These are phyloP conservation scores for Rhizodiscina lignyota DNA, from an alignment of 495 filamentous ascomycete genomes.

Conservation along the genomic window DNA sequence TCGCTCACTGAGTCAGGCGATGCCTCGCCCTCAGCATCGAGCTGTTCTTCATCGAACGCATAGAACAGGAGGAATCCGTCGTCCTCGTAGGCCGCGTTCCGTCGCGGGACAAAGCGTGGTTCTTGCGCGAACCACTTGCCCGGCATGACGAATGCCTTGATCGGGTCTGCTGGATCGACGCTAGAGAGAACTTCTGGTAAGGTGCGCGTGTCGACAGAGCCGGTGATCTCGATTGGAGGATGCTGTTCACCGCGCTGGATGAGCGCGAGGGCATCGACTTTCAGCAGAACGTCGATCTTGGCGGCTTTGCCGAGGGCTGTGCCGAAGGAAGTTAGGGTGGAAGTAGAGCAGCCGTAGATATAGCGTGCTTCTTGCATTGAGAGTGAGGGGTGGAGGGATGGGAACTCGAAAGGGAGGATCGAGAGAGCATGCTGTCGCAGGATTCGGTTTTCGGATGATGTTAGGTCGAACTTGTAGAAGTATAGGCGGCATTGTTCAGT, in stretches of 20 bases:
- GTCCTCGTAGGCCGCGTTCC: conserved; percentile 27
- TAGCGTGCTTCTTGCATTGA: conserved; percentile 36
- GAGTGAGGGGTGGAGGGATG: conserved; percentile 29
- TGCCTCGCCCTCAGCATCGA: conserved; percentile 28
- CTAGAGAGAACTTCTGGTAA: conserved; percentile 27
- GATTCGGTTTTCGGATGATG: not conserved
- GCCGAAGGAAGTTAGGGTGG: conserved; percentile 28
- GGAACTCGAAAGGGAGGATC: conserved; percentile 47
- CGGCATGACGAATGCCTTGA: conserved; percentile 40
- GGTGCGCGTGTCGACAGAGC: conserved; percentile 35
- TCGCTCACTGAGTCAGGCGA: conserved; percentile 28
- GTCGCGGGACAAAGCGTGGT: conserved; percentile 40
- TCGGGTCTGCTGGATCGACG: conserved; percentile 30
- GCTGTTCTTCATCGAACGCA: conserved; percentile 40
- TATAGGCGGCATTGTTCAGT: conserved; percentile 52
- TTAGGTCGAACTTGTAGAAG: conserved; percentile 40
- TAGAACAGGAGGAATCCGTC: conserved; percentile 46
- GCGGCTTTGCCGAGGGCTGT: conserved; percentile 34
- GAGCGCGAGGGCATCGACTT: conserved; percentile 33
- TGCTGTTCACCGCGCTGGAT: conserved; percentile 25
- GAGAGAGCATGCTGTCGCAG: conserved; percentile 28
- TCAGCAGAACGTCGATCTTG: conserved; percentile 45
- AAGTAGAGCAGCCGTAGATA: conserved; percentile 39
- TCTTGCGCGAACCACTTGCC: conserved; percentile 44
- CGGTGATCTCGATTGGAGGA: conserved; percentile 30